A percentile compares a stretch with the other conserved stretches of the same genome.
Evolutionary conservation across 208 protist genomes (phyloP).

Genomic region (Angomonas deanei): DNA sequence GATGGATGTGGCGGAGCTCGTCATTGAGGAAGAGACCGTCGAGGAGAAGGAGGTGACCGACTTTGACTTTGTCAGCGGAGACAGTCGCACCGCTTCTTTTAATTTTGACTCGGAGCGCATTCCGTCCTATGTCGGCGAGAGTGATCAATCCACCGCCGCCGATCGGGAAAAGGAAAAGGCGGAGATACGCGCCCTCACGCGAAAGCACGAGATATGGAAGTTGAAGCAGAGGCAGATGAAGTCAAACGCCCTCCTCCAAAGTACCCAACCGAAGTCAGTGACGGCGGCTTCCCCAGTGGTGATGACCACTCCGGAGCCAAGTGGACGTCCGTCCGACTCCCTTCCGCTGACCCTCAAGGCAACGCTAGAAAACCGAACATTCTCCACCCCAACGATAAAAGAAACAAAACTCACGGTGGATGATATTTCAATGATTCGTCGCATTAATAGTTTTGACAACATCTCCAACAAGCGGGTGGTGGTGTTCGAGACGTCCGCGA

Average conservation of each 20-base stretch:
- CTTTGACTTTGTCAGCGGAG: background rate
- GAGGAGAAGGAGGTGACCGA: background rate
- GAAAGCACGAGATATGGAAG: slow-evolving; percentile 82
- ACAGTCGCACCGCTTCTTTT: background rate
- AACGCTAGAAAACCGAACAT: background rate
- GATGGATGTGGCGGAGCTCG: slow-evolving; percentile 6
- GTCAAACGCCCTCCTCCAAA: slow-evolving; percentile 5
- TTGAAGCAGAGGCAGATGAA: slow-evolving; percentile 51
- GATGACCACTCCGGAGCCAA: background rate
- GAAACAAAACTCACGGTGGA: slow-evolving; percentile 39
- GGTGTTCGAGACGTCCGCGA: slow-evolving; percentile 46
- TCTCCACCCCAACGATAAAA: slow-evolving; percentile 14
- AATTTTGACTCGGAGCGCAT: background rate
- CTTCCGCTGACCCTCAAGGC: background rate
- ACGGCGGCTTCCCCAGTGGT: background rate
- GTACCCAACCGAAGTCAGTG: too few relatives aligned
- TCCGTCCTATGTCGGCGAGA: slow-evolving; percentile 1
- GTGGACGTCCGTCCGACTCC: background rate
- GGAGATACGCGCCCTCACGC: slow-evolving; percentile 26
- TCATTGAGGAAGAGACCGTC: slow-evolving; percentile 10
- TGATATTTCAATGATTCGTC: slow-evolving; percentile 77
- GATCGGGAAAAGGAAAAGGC: slow-evolving; percentile 10
- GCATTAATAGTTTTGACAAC: slow-evolving; percentile 78
- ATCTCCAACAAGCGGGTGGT: slow-evolving; percentile 66
- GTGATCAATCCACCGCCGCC: too few relatives aligned